Evolutionary conservation across 306 rosid species (phyloP), one percentile per base, ranked within the genome.

Genomic region (Cucumis hystrix): DNA sequence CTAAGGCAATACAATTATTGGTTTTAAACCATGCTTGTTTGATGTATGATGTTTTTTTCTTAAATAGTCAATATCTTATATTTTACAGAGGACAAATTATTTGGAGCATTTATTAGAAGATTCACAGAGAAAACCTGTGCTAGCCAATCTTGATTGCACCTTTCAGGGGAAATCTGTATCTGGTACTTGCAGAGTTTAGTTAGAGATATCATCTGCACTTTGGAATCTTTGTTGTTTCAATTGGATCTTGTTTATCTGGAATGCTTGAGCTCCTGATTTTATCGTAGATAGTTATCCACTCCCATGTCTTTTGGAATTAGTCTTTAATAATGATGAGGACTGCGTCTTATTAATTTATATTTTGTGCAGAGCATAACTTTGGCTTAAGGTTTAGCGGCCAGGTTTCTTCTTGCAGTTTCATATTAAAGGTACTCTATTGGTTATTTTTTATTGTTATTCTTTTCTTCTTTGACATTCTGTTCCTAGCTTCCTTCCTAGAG

Each of bases 41-140:
- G 23, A 68, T 41, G 18, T 43, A 39, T 43, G 74, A 41, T 9
- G 37, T 43, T 11, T 20, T 43, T 70, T 70, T 70, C 55, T 47
- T 3, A 70, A 23, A 35, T 3, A 47, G 8, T 13, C 12, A 67
- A 67, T 20, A 67, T 67, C 18, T 51, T 54, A 28, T 72, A 23
- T 72, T 72, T 64, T 75, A 79, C 72, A 91, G 98, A 89, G 87
- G 85, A 83, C 85, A 79, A 30, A 79, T 77, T 76, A 80, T 86
- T 88, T 93, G 90, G 93, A 91, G 88, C 83, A 51, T 78, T 78
- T 78, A 54, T 37, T 90, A 74, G 84, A 67, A 81, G 91, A 84
- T 81, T 74, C 75, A 79, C 82, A 85, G 80, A 80, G 82, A 61
- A 83, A 83, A 79, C 78, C 79, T 74, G 80, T 71, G 58, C 4